These are phyloP conservation scores for Saccharomyces eubayanus DNA, from an alignment of 805 yeast species.

Conservation along the genomic window DNA sequence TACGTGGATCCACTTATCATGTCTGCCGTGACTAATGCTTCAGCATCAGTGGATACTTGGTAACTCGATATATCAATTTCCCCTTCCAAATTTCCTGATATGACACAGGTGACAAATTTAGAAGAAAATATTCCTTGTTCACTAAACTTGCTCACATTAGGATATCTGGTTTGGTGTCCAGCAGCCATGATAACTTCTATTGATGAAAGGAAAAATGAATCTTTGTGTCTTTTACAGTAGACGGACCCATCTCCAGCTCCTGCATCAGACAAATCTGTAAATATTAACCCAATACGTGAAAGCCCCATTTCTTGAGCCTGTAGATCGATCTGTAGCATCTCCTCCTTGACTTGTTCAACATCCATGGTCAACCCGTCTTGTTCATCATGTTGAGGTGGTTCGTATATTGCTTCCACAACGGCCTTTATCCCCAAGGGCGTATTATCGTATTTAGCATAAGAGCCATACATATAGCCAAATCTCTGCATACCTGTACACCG, in stretches of 20 bases:
- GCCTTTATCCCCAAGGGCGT: slow-evolving; percentile 88
- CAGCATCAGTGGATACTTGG: slow-evolving; percentile 83
- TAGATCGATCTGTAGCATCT: slow-evolving; percentile 43
- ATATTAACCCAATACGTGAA: slow-evolving; percentile 69
- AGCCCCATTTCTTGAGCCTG: slow-evolving; percentile 56
- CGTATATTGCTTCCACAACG: slow-evolving; percentile 87
- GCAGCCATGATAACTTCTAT: slow-evolving; percentile 82
- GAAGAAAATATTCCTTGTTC: slow-evolving; percentile 65
- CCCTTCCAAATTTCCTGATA: slow-evolving; percentile 80
- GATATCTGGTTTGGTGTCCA: slow-evolving; percentile 56
- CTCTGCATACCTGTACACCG: slow-evolving; percentile 82
- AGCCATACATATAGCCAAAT: slow-evolving; percentile 76
- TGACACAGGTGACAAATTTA: slow-evolving; percentile 86
- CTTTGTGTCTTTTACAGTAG: slow-evolving; percentile 84
- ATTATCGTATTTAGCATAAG: slow-evolving; percentile 64
- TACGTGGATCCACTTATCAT: slow-evolving; percentile 81
- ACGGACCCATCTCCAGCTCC: slow-evolving; percentile 86
- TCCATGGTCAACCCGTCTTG: slow-evolving; percentile 74
- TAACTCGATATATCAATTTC: slow-evolving; percentile 87
- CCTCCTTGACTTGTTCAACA: slow-evolving; percentile 30
- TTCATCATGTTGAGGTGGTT: slow-evolving; percentile 82
- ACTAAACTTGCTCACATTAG: slow-evolving; percentile 57
- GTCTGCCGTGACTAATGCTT: slow-evolving; percentile 80
- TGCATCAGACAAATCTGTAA: slow-evolving; percentile 83
- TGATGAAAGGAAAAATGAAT: slow-evolving; percentile 84